Percentiles rank a stretch among this genome's conserved stretches.
Evolutionary conservation across 108 stramenopile genomes (phyloP).

Genomic region (Pseudonitzschia multiseries): DNA sequence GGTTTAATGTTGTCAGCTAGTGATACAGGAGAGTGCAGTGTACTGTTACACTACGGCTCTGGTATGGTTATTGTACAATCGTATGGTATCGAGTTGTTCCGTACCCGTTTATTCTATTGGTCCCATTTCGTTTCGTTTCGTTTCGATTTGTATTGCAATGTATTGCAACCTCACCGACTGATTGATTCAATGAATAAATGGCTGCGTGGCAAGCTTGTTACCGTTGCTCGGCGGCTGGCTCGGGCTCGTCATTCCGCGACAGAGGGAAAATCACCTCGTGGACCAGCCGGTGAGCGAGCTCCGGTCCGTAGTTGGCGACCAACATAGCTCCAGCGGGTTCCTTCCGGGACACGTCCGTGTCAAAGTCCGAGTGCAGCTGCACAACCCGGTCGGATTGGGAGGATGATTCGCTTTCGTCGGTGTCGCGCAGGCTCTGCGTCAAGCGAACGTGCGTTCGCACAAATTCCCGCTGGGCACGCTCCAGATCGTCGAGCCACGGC

Average conservation of each 20-base stretch:
- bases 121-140: no score
- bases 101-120: no score
- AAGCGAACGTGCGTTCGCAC: neutral
- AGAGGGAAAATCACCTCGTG: slow-evolving; percentile 12
- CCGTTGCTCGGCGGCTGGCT: neutral
- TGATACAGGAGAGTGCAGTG: no score
- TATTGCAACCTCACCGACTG: no score
- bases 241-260: neutral
- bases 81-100: no score
- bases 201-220: neutral
- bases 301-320: neutral
- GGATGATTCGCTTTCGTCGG: neutral
- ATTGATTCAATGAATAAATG: no score
- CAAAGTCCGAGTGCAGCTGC: slow-evolving; percentile 12
- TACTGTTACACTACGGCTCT: no score
- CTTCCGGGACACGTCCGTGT: neutral
- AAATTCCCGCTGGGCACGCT: neutral
- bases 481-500: neutral
- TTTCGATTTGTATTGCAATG: no score
- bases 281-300: neutral
- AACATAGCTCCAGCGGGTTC: slow-evolving; percentile 9
- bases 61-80: no score
- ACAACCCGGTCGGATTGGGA: neutral
- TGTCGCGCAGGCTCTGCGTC: neutral
- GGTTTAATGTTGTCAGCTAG: no score